Evolutionary conservation across 2,329 filamentous ascomycete genomes (phyloP).

Genomic region (Daldinia sp.): DNA sequence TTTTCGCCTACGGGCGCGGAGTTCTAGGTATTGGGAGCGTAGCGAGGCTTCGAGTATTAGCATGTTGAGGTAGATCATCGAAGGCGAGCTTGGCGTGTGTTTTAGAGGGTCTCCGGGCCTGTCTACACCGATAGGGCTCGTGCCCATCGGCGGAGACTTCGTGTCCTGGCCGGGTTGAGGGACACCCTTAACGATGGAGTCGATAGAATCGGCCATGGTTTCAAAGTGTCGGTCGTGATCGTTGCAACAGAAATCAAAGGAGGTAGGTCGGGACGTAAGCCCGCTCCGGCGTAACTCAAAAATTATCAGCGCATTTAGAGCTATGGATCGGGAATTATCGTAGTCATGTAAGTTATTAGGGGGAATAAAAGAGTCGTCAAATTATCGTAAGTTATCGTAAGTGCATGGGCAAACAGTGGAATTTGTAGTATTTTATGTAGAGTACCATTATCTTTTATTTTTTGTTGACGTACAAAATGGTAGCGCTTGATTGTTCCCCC

Average conservation of each 20-base stretch:
- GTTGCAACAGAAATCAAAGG: constrained; percentile 11
- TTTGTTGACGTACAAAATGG: constrained; percentile 6
- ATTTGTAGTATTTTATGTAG: not conserved
- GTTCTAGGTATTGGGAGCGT: constrained; percentile 88
- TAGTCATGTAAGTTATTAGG: constrained; percentile 7
- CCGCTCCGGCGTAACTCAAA: constrained; percentile 26
- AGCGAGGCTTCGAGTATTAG: constrained; percentile 95
- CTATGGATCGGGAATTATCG: not conserved
- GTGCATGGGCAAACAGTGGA: constrained; percentile 1
- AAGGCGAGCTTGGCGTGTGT: constrained; percentile 86
- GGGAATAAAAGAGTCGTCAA: constrained; percentile 7
- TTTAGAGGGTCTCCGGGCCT: constrained; percentile 75
- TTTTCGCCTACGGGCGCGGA: constrained; percentile 86
- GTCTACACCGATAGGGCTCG: constrained; percentile 54
- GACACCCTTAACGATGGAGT: constrained; percentile 92
- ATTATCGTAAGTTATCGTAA: constrained; percentile 15
- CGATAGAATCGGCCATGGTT: constrained; percentile 72
- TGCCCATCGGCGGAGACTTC: constrained; percentile 54
- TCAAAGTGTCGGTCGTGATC: constrained; percentile 13
- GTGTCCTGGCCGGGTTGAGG: constrained; percentile 68
- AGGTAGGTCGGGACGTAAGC: constrained; percentile 29
- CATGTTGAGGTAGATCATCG: constrained; percentile 97
- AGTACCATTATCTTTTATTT: constrained; percentile 24
- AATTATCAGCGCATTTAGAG: constrained; percentile 23
- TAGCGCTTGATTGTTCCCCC: not conserved